A percentile compares a stretch with the other conserved stretches of the same genome.
Conservation (phyloP, 2,329 filamentous ascomycete species). For the Chaetomium olivaceum region DNA sequence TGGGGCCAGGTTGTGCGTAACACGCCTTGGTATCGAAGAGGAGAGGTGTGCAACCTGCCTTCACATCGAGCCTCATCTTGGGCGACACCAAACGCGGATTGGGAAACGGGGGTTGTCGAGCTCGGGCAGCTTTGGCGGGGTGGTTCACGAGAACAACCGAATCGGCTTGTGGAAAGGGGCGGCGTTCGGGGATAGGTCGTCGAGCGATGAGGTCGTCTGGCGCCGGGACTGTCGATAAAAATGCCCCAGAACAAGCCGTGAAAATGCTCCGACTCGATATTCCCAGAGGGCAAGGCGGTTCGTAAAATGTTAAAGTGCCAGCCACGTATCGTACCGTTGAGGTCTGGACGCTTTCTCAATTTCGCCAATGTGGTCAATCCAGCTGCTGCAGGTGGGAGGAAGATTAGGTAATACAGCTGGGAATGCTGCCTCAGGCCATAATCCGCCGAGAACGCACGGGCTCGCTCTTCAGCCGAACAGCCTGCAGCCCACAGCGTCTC, state of each 20-base stretch:
- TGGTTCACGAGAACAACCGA: conserved; percentile 5
- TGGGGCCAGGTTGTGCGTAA: conserved; percentile 23
- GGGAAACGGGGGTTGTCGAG: conserved; percentile 26
- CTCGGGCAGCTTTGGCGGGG: conserved; percentile 31
- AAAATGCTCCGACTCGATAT: neutral
- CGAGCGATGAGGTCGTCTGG: neutral
- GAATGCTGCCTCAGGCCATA: conserved; percentile 17
- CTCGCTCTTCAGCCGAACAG: neutral
- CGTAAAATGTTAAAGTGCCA: conserved; percentile 27
- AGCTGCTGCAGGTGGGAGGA: conserved; percentile 23
- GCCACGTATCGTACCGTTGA: conserved; percentile 33
- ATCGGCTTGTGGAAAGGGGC: conserved; percentile 22
- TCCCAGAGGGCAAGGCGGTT: conserved; percentile 18
- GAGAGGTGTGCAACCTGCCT: conserved; percentile 29
- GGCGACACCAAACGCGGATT: conserved; percentile 15
- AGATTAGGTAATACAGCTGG: conserved; percentile 28
- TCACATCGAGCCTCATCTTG: conserved; percentile 38
- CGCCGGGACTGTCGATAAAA: neutral
- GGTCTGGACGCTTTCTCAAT: conserved; percentile 31
- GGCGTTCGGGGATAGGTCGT: conserved; percentile 18
- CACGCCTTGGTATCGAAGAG: conserved; percentile 4
- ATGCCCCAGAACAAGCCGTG: neutral
- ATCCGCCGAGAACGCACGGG: neutral
- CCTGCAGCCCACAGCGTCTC: neutral
- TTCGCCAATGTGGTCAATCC: conserved; percentile 36